Evolutionary conservation across 257 asterid species (phyloP), one percentile per base, ranked within the genome.

Genomic region (Nicotiana obtusifolia): DNA sequence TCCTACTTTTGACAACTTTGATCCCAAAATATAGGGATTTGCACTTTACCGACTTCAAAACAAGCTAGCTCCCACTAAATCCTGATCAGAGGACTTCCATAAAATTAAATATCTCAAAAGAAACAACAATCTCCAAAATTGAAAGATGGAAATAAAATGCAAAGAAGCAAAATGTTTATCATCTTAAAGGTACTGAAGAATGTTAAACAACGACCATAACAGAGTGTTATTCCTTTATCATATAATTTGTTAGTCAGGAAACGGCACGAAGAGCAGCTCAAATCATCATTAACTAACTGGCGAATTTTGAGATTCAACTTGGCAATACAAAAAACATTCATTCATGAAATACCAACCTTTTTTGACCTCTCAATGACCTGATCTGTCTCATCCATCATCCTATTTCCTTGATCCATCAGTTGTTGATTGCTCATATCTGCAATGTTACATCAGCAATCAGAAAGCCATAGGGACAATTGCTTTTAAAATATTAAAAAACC

Each of bases 381-480:
- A 86, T 96, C 98, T 64, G 98, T 94, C 89, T 96, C 97, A 86
- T 93, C 95, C 98, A 94, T 94, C 98, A 88, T 93, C 69, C 84
- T 89, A 87, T 91, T 89, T 78, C 98, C 99, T 47, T 87, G 91
- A 89, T 93, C 98, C 84, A 92, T 22, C 57, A 96, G 91, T 87
- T 96, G 97, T 89, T 94, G 94, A 87, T 96, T 96, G 80, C 93
- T 66, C 99, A 96, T 93, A 80, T 90, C 99, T 96, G 95, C 88
- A 90, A 84, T 66, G 73, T 44, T 78, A 80, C 33, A 81, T 44
- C 60, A 64, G 75, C 62, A 16, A 31, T 81, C 82, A 85, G 86
- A 82, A 86, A 10, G 33, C 77, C 80, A 78, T 66, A 69, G 35
- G 61, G 60, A 79, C 81, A 80, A 84, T 64, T 83, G 61, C 10